These are phyloP conservation scores for Umbelopsis sp. DNA, from an alignment of 192 early-diverging fungal genomes.

Conservation along the genomic window DNA sequence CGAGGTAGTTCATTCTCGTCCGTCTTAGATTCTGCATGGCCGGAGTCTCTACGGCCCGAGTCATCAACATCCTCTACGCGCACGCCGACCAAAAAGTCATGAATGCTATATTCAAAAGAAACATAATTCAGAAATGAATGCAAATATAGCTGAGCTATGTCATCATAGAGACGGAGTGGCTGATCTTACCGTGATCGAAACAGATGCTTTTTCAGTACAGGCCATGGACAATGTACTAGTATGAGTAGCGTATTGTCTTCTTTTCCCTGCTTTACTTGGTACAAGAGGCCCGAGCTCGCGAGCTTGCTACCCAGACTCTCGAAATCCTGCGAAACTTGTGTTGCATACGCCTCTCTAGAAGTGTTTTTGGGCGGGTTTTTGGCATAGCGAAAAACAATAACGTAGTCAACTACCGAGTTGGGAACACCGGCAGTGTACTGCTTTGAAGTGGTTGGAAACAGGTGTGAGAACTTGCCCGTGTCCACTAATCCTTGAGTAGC, in stretches of 20 bases:
- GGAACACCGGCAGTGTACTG: constrained; percentile 4
- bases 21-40: constrained; percentile 4
- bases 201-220: constrained; percentile 51
- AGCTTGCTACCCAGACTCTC: constrained; percentile 57
- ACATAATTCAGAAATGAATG: constrained; percentile 1
- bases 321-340: constrained; percentile 49
- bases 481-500: constrained; percentile 5
- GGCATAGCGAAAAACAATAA: constrained; percentile 48
- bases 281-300: constrained; percentile 59
- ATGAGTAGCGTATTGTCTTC: constrained; percentile 57
- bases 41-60: background rate
- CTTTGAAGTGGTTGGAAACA: constrained; percentile 5
- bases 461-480: constrained; percentile 17
- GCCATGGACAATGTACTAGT: constrained; percentile 68
- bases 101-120: constrained; percentile 45
- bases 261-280: constrained; percentile 62
- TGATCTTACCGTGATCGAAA: constrained; percentile 43
- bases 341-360: constrained; percentile 33
- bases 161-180: background rate
- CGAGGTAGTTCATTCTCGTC: constrained; percentile 25
- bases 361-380: constrained; percentile 7
- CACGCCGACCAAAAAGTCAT: constrained; percentile 77
- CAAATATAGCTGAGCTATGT: background rate
- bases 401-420: constrained; percentile 37
- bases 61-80: constrained; percentile 43